Evolutionary conservation across 176 grass and related monocot species (phyloP).

Genomic region (Avena eriantha): DNA sequence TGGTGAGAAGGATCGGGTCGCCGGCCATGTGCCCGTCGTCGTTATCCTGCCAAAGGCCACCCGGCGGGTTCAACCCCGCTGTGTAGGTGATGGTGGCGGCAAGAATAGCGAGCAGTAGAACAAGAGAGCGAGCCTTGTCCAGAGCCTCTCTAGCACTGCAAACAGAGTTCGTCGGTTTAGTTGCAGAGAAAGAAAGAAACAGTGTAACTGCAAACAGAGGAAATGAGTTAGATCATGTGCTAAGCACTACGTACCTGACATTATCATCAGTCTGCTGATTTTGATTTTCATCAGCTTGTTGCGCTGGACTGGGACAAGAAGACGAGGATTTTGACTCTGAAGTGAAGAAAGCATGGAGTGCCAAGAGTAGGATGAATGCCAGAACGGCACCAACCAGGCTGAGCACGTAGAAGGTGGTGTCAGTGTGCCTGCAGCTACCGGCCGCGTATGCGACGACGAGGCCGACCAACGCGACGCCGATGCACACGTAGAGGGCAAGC

Average conservation of each 20-base stretch:
- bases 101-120: constrained; percentile 49
- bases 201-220: not conserved
- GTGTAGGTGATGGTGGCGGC: constrained; percentile 55
- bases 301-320: not conserved
- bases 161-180: not conserved
- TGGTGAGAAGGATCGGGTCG: constrained; percentile 25
- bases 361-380: not conserved
- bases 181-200: not conserved
- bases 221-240: not conserved
- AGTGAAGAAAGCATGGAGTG: not conserved
- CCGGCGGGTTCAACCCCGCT: constrained; percentile 44
- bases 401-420: not conserved
- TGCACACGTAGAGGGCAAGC: constrained; percentile 2
- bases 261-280: not conserved
- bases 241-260: not conserved
- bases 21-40: constrained; percentile 18
- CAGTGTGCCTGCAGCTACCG: not conserved
- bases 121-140: not conserved
- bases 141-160: not conserved
- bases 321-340: not conserved
- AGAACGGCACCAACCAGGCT: not conserved
- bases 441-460: not conserved
- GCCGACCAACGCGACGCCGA: not conserved
- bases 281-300: not conserved
- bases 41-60: constrained; percentile 38